Base-by-base conservation (phyloP, 164 flowering plant genomes). In the Aristolochia californica region DNA sequence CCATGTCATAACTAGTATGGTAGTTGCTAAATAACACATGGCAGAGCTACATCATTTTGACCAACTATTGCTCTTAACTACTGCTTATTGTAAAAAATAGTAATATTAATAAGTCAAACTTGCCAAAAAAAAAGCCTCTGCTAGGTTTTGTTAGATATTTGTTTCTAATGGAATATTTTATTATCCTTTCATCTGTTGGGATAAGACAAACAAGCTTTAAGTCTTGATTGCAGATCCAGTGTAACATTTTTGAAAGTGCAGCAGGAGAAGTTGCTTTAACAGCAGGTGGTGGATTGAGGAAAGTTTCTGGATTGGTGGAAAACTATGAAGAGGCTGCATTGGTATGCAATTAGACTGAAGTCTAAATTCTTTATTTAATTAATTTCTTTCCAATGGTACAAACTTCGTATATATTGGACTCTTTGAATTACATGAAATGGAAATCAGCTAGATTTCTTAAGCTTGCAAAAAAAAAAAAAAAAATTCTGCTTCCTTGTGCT, bases 161-260 rank as follows among this genome's bases (percentile, higher is more conserved):
- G 40, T 34, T 34, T 12, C 40, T 34, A 12, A 34, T 34, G 40
- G 40, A n/a, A 34, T 34, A 0, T 34, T 34, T 34, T 34, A 0
- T 3, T 7, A 5, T 4, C 10, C 10, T 8, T 47, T 47, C 5
- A 47, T 17, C 22, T 47, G 18, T 47, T 20, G 22, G 18, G 22
- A 20, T 47, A 17, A 17, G 8, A 17, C 13, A 53, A 17, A 17
- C 8, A 17, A 0, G 20, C 4, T 47, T 59, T 58, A 48, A 47
- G 65, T 26, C 30, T 50, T 54, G 59, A 5, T 56, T 74, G 24
- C 83, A 93, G 99, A 84, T 78, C 55, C 97, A 89, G 56, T 83
- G 97, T 64, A 93, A 89, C 77, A 87, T 80, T 58, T 93, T 93
- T 71, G 75, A 88, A 71, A 97, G 96, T 68, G 94, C 90, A 53